phyloP scores from a whole-genome alignment of 371 early-diverging fungal species.

The Nosema granulosis region DNA sequence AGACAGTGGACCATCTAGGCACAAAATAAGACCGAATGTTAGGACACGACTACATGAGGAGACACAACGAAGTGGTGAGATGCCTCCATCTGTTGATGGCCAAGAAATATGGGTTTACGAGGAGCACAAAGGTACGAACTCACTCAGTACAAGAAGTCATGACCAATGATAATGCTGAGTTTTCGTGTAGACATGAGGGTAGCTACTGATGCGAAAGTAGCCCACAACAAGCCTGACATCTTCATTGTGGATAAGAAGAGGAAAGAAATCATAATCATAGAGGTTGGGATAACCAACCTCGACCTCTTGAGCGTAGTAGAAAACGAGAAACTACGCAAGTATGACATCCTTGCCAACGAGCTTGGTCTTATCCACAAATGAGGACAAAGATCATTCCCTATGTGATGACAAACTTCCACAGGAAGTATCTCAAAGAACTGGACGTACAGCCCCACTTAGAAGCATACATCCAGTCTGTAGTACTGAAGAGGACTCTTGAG shows the following conservation, averaged over 20 bases:
- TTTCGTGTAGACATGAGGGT: conserved; percentile 10
- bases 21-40: conserved; percentile 8
- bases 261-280: neutral
- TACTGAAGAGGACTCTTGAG: too few species aligned
- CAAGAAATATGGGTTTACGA: conserved; percentile 9
- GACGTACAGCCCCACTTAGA: too few species aligned
- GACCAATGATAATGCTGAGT: neutral
- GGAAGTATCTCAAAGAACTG: too few species aligned
- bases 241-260: neutral
- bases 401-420: too few species aligned
- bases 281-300: conserved; percentile 4
- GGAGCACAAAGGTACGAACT: too few species aligned
- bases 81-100: neutral
- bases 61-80: conserved; percentile 14
- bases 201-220: neutral
- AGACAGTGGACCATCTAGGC: conserved; percentile 1
- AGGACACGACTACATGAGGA: neutral
- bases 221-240: conserved; percentile 8
- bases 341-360: neutral
- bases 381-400: neutral
- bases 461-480: too few species aligned
- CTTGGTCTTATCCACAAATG: too few species aligned
- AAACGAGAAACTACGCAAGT: conserved; percentile 7
- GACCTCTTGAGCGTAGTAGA: conserved; percentile 5
- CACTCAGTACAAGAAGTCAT: conserved; percentile 19